Evolutionary conservation across 2,329 filamentous ascomycete species (phyloP).

Genomic region (Sclerotinia minor): DNA sequence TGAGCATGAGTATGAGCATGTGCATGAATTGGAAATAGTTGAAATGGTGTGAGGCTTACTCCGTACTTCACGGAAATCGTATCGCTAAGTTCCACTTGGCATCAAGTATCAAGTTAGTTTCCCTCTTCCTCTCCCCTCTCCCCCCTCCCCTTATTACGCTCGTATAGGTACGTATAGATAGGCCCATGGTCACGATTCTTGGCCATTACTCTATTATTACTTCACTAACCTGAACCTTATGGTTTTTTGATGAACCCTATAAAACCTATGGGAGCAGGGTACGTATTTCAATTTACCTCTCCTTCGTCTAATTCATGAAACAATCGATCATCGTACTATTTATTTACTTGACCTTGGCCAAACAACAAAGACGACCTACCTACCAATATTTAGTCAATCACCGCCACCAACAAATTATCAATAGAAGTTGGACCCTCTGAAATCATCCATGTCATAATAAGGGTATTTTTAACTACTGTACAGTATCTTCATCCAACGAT

Average conservation of each 20-base stretch:
- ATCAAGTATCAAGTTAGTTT: background rate
- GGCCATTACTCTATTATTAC: constrained; percentile 14
- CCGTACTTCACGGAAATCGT: background rate
- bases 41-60: background rate
- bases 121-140: background rate
- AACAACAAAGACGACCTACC: background rate
- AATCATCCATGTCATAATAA: too few species aligned
- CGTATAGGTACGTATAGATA: background rate
- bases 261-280: background rate
- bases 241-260: background rate
- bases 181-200: background rate
- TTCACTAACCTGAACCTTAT: background rate
- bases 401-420: background rate
- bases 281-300: too few species aligned
- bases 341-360: background rate
- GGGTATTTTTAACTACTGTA: too few species aligned
- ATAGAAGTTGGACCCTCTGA: too few species aligned
- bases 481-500: too few species aligned
- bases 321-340: background rate
- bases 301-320: background rate
- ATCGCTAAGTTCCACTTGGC: background rate
- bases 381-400: background rate
- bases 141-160: background rate
- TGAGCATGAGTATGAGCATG: too few species aligned
- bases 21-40: background rate